Evolutionary conservation across 768 basidiomycete genomes (phyloP).

Genomic region (Tylopilus plumbeoviolaceoides): DNA sequence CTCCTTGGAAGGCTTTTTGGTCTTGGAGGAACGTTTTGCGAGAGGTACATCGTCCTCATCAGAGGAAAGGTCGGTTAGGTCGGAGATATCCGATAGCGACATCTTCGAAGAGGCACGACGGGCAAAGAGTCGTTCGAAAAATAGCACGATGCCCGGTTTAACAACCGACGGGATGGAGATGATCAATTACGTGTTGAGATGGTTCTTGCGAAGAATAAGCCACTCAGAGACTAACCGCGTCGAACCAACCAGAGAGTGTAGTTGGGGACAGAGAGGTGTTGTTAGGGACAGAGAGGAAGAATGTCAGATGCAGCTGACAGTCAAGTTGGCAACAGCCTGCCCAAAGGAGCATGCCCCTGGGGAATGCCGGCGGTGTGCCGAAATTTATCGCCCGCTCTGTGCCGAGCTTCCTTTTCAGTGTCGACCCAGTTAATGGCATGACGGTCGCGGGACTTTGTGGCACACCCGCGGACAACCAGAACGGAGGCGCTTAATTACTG

Average conservation of each 20-base stretch:
- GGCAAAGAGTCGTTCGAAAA: not conserved
- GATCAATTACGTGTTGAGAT: not conserved
- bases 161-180: not conserved
- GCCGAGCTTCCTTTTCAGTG: constrained; percentile 20
- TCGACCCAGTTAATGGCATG: not conserved
- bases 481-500: not conserved
- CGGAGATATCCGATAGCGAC: constrained; percentile 41
- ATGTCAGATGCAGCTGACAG: not conserved
- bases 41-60: constrained; percentile 36
- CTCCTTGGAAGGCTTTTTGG: constrained; percentile 27
- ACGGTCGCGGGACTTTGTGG: too few species aligned
- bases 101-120: constrained; percentile 12
- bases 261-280: not conserved
- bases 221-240: not conserved
- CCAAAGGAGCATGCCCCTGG: not conserved
- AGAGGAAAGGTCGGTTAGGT: constrained; percentile 44
- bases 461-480: too few species aligned
- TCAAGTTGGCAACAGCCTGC: not conserved
- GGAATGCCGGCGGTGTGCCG: constrained; percentile 7
- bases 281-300: not conserved
- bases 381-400: constrained; percentile 13
- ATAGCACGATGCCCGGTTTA: not conserved
- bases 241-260: not conserved
- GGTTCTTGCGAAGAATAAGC: not conserved
- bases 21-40: constrained; percentile 16